Base-by-base conservation (phyloP, 2,329 filamentous ascomycete species). In the Leptographium flavum region DNA sequence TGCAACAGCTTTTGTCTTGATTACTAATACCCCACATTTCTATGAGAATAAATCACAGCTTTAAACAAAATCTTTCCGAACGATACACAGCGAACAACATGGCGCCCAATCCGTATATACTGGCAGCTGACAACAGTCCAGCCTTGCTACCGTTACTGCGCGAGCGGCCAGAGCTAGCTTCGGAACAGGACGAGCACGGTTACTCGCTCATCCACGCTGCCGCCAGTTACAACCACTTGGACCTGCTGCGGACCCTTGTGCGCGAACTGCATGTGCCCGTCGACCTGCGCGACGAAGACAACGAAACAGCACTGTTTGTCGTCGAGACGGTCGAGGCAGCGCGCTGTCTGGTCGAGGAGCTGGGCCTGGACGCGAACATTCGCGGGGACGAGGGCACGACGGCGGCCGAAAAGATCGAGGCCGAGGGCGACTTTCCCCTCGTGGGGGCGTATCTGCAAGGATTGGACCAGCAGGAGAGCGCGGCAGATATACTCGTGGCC, bases 191-290 rank as follows among this genome's bases (percentile, higher is more conserved):
- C 62, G 79, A 83, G 48, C 83, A 95, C 57, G 92, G 92, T 56
- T 98, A 98, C 67, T 94, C 87, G 39, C 77, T 96, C 23, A 69
- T 96, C 41, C 92, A 98, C 63, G 92, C 92, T 43, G 87, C 90
- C 15, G 81, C 86, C 17, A 95, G 88, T 54, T 98, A 96, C 71
- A 83, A 82, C 59, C 88, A 96, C 59, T 66, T 86, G 31, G 76
- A 83, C 45, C 78, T 98, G 15, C 73, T 95, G 15, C 81, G 83
- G 48, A 63, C 76, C 1, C 73, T 98, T 6, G 70, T 94, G 25
- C 69, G 69, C 39, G 84, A 90, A 30, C 86, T 88, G 63, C 65
- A 78, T 13, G 88, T 90, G 22, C 69, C 88, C 49, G 75, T 87
- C 40, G 81, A 95, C 59, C 68, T 95, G 43, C 76, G 74, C 53